Evolutionary conservation across 768 basidiomycete genomes (phyloP).

Genomic region (Lepiota venenata): DNA sequence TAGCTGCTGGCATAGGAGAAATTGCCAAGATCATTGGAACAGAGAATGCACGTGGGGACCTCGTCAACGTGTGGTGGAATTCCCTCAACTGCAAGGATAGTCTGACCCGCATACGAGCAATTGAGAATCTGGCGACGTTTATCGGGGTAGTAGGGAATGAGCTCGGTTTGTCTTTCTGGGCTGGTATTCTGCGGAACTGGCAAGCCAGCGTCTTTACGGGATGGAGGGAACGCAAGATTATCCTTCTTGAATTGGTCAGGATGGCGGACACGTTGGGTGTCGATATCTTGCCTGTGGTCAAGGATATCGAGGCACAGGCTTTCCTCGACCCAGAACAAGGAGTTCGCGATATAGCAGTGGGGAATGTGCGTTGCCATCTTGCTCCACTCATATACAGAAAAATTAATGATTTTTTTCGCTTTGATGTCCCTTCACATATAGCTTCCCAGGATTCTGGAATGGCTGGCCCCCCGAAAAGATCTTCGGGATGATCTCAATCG

Average conservation of each 20-base stretch:
- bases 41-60: constrained; percentile 60
- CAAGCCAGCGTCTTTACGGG: constrained; percentile 51
- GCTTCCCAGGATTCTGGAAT: constrained; percentile 40
- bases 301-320: constrained; percentile 41
- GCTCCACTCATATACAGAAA: too few species aligned
- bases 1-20: constrained; percentile 88
- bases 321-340: constrained; percentile 68
- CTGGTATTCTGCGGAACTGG: constrained; percentile 52
- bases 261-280: constrained; percentile 40
- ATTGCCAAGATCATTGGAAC: constrained; percentile 82
- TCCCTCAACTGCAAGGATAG: constrained; percentile 55
- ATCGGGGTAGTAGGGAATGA: constrained; percentile 47
- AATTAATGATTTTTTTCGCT: constrained; percentile 7
- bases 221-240: constrained; percentile 81
- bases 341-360: constrained; percentile 75
- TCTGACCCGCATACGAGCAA: constrained; percentile 67
- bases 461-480: constrained; percentile 29
- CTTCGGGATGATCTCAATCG: constrained; percentile 33
- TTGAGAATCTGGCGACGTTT: constrained; percentile 64
- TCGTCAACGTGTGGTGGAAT: constrained; percentile 71
- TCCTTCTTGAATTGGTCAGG: constrained; percentile 52
- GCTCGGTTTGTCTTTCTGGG: constrained; percentile 41
- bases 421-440: constrained; percentile 23
- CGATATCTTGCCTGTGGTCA: constrained; percentile 43
- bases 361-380: constrained; percentile 45